A percentile compares a stretch with the other conserved stretches of the same genome.
Conservation (phyloP, 306 rosid genomes). For the Chamaecrista fasciculata region DNA sequence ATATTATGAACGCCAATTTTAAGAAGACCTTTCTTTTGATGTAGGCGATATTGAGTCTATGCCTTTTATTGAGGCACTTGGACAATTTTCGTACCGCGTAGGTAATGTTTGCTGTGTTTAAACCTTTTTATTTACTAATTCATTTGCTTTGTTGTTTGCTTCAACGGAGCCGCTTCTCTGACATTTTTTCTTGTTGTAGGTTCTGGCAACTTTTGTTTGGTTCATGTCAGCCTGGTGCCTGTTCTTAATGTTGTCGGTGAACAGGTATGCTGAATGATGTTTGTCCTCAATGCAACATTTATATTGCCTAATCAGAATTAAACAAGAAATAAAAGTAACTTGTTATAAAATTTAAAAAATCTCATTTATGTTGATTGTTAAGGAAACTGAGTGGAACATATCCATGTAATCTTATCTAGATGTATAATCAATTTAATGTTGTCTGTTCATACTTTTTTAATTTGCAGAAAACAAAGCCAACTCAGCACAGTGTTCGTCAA, state of each 20-base stretch:
- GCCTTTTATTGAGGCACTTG: slow-evolving; percentile 61
- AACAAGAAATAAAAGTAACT: background rate
- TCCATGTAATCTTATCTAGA: slow-evolving; percentile 5
- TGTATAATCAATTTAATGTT: background rate
- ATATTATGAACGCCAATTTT: background rate
- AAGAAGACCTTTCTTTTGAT: slow-evolving; percentile 18
- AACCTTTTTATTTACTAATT: background rate
- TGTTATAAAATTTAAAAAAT: background rate
- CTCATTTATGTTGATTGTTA: background rate
- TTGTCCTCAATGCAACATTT: background rate
- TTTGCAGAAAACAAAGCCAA: slow-evolving; percentile 80
- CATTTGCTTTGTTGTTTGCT: background rate
- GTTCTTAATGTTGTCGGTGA: slow-evolving; percentile 82
- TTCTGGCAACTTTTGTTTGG: slow-evolving; percentile 67
- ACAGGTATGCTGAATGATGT: slow-evolving; percentile 45
- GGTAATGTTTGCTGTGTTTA: slow-evolving; percentile 33
- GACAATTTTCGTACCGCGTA: slow-evolving; percentile 55
- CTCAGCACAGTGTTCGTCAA: slow-evolving; percentile 81
- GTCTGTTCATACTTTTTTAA: slow-evolving; percentile 9
- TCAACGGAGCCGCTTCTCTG: slow-evolving; percentile 5
- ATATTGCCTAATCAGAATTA: background rate
- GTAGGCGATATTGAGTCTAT: slow-evolving; percentile 64
- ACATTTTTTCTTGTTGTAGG: slow-evolving; percentile 42
- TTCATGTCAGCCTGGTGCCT: slow-evolving; percentile 87
- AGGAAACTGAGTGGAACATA: background rate